Conservation (phyloP, 306 rosid genomes). For the Cucumis cinereus region DNA sequence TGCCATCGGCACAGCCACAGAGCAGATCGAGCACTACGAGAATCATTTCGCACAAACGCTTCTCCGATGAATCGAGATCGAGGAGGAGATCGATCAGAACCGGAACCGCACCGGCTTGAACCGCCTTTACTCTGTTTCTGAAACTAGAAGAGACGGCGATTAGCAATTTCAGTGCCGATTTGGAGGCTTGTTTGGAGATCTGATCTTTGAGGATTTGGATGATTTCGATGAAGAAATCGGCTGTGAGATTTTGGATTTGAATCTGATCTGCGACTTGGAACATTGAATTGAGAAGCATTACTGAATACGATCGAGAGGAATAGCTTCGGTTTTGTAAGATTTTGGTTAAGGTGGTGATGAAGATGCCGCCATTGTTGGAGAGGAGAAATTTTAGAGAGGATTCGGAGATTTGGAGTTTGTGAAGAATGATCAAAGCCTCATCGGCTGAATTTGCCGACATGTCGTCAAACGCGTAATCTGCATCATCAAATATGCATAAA, state of each 20-base stretch:
- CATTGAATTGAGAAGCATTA: constrained; percentile 24
- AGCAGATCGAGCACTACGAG: constrained; percentile 30
- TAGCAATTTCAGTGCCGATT: constrained; percentile 32
- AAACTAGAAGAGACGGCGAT: constrained; percentile 18
- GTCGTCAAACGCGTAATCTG: constrained; percentile 6
- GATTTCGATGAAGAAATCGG: constrained; percentile 24
- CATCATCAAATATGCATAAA: not conserved
- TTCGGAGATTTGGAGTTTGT: not conserved
- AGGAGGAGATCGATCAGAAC: constrained; percentile 34
- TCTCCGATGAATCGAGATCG: constrained; percentile 20
- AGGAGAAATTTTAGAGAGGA: not conserved
- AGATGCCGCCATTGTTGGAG: constrained; percentile 2
- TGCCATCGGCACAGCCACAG: constrained; percentile 52
- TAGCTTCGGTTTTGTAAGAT: constrained; percentile 18
- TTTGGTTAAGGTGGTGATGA: constrained; percentile 31
- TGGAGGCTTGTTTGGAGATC: constrained; percentile 25
- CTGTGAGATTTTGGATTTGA: constrained; percentile 19
- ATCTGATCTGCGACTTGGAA: constrained; percentile 10
- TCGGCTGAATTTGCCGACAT: not conserved
- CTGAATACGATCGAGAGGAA: constrained; percentile 16
- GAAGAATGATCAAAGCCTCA: not conserved
- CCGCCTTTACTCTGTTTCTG: constrained; percentile 31
- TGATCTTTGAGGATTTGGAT: constrained; percentile 16
- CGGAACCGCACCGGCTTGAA: constrained; percentile 26
- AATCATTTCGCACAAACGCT: constrained; percentile 30